These are phyloP conservation scores for Tetrahymena elliotti DNA, from an alignment of 73 alveolate genomes.

Conservation along the genomic window DNA sequence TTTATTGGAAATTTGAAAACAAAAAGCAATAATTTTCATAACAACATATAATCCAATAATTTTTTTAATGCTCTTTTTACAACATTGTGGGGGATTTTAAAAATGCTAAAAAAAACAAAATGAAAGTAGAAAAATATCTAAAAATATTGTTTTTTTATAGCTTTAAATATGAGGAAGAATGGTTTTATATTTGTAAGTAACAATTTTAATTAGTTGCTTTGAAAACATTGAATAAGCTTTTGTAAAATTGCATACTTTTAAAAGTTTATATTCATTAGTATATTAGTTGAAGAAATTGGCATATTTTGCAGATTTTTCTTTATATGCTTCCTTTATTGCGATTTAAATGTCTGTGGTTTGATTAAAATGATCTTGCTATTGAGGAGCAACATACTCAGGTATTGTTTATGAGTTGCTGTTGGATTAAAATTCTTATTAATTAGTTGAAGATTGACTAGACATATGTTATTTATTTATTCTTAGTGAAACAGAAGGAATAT, in stretches of 20 bases:
- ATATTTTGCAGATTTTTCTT: neutral
- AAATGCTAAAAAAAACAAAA: neutral
- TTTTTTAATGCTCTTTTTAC: too few relatives aligned
- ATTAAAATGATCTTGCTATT: neutral
- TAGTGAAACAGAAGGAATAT: neutral
- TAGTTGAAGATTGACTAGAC: neutral
- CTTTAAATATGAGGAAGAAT: neutral
- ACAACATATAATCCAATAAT: neutral
- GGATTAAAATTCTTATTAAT: neutral
- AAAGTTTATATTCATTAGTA: neutral
- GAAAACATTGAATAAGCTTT: neutral
- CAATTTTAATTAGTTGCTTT: too few relatives aligned
- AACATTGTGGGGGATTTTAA: neutral
- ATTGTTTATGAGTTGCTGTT: neutral
- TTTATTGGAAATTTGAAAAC: neutral
- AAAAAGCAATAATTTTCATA: neutral
- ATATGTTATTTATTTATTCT: neutral
- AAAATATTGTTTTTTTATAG: neutral
- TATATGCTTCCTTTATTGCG: neutral
- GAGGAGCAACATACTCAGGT: neutral
- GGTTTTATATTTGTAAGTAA: too few relatives aligned
- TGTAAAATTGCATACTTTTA: neutral
- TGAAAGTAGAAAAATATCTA: neutral
- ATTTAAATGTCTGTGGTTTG: neutral
- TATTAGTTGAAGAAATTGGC: neutral